Evolutionary conservation across 345 rosid species (phyloP), one percentile per base, ranked within the genome.

Genomic region (Conringia planisiliqua): DNA sequence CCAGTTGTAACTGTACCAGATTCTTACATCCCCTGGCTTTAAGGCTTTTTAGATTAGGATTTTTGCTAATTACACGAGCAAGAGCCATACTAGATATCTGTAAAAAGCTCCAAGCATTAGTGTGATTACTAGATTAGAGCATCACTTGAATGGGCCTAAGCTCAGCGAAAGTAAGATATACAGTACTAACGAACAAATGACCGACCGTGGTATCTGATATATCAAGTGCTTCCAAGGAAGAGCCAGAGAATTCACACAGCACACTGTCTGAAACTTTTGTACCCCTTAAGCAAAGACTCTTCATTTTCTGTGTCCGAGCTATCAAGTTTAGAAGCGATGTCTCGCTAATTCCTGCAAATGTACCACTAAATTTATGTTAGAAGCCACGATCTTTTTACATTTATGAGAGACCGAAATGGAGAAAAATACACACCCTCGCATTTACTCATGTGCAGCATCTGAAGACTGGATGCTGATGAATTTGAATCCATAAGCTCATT

Each of bases 201-300:
- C 91, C 80, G 62, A 91, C 93, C 92, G 29, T 77, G 14, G 96
- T 92, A 77, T 87, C 75, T 29, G 93, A 85, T 65, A 92, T 85
- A 83, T 92, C 92, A 60, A 92, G 93, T 78, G 76, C 55, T 83
- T 88, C 89, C 83, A 92, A 81, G 50, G 85, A 84, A 82, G 88
- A 85, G 67, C 90, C 88, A 27, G 85, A 78, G 77, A 88, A 86
- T 56, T 69, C 82, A 81, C 70, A 81, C 27, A 92, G 86, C 33
- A 80, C 87, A 60, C 44, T 57, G 62, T 89, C 90, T 61, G 74
- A 78, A 80, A 92, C 86, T 75, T 72, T 30, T 16, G 96, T 87
- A 72, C 75, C 85, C 73, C 85, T 85, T 82, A 89, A 81, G 84
- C 87, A 87, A 66, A 92, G 92, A 75, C 87, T 88, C 75, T 68